Base-by-base conservation (phyloP, 2,329 filamentous ascomycete species). In the Diatrype stigma region DNA sequence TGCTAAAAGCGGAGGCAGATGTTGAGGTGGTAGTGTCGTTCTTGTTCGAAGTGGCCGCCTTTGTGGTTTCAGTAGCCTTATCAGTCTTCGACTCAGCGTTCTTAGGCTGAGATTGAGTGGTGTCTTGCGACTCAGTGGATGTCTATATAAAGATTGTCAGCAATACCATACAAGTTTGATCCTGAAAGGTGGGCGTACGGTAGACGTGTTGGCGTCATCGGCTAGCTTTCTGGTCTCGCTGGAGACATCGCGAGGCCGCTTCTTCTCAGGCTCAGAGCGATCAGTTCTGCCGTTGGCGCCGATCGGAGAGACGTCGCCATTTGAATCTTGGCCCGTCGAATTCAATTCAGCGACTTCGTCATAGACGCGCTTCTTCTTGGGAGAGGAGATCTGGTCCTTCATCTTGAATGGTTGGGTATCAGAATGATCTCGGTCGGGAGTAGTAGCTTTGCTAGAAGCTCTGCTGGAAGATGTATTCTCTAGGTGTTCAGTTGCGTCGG, bases 281-380 rank as follows among this genome's bases (percentile, higher is more conserved):
- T 75, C 70, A 64, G 74, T 77, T 56, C 69, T 72, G 57, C 74
- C 72, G 53, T 70, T 74, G 53, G 63, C 65, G 56, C 75, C 76
- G 55, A 73, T 75, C 26, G 70, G 67, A 32, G 68, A 65, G 51
- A 68, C 64, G 44, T 67, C 68, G 49, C 65, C 64, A 49, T 69
- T 68, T 19, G 60, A 56, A 34, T 70, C 67, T 35, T 71, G 65
- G 5, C 65, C 50, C 6, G 54, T 53, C 37, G 73, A 74, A 58
- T 70, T 74, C 46, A 70, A 67, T 45, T 77, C 72, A 26, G 84
- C 82, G 16, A 83, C 68, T 64, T 84, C 75, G 56, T 82, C 80
- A 56, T 81, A 79, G 26, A 74, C 77, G 56, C 83, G 76, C 72
- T 86, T 86, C 74, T 86, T 86, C 72, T 85, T 86, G 28, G 83